These are phyloP conservation scores for Sungouiozyma ichnusensis DNA, from an alignment of 805 yeast genomes.

Conservation along the genomic window DNA sequence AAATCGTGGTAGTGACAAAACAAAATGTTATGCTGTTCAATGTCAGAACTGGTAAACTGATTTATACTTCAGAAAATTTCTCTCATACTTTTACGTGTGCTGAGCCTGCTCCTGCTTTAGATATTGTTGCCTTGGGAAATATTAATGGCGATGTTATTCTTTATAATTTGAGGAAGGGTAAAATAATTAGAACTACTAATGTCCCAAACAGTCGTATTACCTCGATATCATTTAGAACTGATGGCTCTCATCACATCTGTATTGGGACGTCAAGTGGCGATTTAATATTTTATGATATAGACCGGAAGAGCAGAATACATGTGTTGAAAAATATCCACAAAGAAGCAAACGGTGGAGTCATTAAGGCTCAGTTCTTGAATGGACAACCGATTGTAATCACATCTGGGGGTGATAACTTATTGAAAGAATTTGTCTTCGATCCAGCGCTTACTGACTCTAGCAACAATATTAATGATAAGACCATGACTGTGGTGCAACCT, in stretches of 20 bases:
- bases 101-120: constrained; percentile 79
- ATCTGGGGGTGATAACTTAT: constrained; percentile 80
- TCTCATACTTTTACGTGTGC: constrained; percentile 53
- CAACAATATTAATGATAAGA: constrained; percentile 24
- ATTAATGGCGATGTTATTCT: constrained; percentile 54
- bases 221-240: constrained; percentile 81
- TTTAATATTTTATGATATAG: constrained; percentile 73
- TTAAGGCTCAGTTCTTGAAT: constrained; percentile 62
- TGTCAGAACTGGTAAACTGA: constrained; percentile 61
- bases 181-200: constrained; percentile 40
- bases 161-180: constrained; percentile 59
- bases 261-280: constrained; percentile 76
- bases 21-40: constrained; percentile 54
- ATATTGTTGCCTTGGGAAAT: constrained; percentile 70
- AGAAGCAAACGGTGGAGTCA: constrained; percentile 66
- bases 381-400: constrained; percentile 90
- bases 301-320: constrained; percentile 63
- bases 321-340: constrained; percentile 61
- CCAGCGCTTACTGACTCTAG: constrained; percentile 60
- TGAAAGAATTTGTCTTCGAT: constrained; percentile 88
- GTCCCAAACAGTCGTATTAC: constrained; percentile 34
- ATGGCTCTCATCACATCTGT: constrained; percentile 75
- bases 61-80: constrained; percentile 49
- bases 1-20: constrained; percentile 73
- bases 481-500: constrained; percentile 50